A percentile compares a stretch with the other conserved stretches of the same genome.
phyloP scores from a whole-genome alignment of 495 filamentous ascomycete species.

The Cercophora newfieldiana region DNA sequence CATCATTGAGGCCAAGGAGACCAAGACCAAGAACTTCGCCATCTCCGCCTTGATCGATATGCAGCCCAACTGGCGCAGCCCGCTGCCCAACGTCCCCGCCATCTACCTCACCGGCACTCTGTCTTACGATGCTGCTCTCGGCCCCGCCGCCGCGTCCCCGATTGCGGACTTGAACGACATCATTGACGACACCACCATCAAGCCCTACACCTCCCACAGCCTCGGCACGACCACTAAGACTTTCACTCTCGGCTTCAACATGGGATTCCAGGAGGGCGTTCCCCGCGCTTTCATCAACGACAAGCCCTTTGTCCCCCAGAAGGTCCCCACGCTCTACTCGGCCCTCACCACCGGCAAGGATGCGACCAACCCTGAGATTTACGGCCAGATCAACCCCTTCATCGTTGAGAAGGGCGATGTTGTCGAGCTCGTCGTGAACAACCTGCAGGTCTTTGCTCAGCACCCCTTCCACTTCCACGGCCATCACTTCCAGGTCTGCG shows the following conservation, averaged over 20 bases:
- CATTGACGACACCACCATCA: constrained; percentile 3
- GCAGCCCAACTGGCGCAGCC: constrained; percentile 5
- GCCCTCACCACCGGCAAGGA: constrained; percentile 63
- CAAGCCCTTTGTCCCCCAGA: constrained; percentile 70
- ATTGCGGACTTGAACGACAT: not conserved
- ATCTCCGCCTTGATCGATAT: constrained; percentile 41
- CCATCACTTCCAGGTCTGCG: constrained; percentile 70
- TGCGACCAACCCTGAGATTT: constrained; percentile 64
- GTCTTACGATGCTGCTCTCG: not conserved
- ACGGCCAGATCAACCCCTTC: constrained; percentile 70
- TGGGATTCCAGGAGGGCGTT: constrained; percentile 3
- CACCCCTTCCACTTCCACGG: constrained; percentile 92
- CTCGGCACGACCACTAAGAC: not conserved
- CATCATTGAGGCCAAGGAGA: constrained; percentile 58
- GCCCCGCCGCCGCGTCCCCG: not conserved
- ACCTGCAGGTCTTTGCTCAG: constrained; percentile 64
- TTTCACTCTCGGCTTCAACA: not conserved
- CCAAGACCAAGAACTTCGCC: constrained; percentile 58
- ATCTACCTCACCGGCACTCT: not conserved
- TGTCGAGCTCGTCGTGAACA: constrained; percentile 81
- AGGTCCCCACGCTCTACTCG: constrained; percentile 79
- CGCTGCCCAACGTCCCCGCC: not conserved
- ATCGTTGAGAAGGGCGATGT: constrained; percentile 67
- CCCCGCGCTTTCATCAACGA: constrained; percentile 76
- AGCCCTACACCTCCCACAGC: not conserved